phyloP scores from a whole-genome alignment of 495 filamentous ascomycete species.

The Xanthoparmelia taractica region DNA sequence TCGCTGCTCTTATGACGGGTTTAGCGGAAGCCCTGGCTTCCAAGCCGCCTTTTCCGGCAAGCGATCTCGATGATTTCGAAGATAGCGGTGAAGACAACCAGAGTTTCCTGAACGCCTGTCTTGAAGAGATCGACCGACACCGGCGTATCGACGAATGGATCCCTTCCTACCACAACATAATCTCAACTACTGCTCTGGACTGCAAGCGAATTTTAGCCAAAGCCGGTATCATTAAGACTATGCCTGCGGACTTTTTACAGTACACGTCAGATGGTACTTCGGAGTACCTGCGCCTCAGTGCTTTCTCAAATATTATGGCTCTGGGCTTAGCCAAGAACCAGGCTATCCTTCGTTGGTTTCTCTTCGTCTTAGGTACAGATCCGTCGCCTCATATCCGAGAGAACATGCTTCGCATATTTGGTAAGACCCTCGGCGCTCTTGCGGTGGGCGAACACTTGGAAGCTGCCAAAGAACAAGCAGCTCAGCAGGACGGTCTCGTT shows the following conservation, averaged over 20 bases:
- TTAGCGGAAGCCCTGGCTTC: slow-evolving; percentile 69
- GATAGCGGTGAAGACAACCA: slow-evolving; percentile 37
- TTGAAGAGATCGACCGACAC: slow-evolving; percentile 84
- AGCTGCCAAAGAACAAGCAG: slow-evolving; percentile 15
- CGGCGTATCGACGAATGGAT: slow-evolving; percentile 92
- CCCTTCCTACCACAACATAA: slow-evolving; percentile 83
- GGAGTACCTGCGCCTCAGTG: slow-evolving; percentile 72
- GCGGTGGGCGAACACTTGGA: slow-evolving; percentile 59
- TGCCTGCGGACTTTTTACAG: slow-evolving; percentile 62
- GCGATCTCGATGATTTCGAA: slow-evolving; percentile 24
- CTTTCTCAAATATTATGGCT: slow-evolving; percentile 73
- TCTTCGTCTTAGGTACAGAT: slow-evolving; percentile 65
- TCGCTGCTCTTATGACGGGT: slow-evolving; percentile 71
- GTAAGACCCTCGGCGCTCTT: slow-evolving; percentile 64
- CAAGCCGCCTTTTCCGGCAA: slow-evolving; percentile 29
- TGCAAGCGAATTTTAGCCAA: slow-evolving; percentile 68
- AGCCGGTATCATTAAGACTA: slow-evolving; percentile 54
- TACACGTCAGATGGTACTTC: slow-evolving; percentile 73
- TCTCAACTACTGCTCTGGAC: slow-evolving; percentile 73
- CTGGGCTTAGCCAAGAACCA: slow-evolving; percentile 61
- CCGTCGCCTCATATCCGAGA: slow-evolving; percentile 73
- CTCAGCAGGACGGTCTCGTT: slow-evolving; percentile 52
- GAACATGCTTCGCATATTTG: slow-evolving; percentile 58
- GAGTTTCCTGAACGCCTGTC: slow-evolving; percentile 57
- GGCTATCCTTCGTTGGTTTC: slow-evolving; percentile 58